phyloP scores from a whole-genome alignment of 768 basidiomycete genomes.

The Leccinum sublutescens region DNA sequence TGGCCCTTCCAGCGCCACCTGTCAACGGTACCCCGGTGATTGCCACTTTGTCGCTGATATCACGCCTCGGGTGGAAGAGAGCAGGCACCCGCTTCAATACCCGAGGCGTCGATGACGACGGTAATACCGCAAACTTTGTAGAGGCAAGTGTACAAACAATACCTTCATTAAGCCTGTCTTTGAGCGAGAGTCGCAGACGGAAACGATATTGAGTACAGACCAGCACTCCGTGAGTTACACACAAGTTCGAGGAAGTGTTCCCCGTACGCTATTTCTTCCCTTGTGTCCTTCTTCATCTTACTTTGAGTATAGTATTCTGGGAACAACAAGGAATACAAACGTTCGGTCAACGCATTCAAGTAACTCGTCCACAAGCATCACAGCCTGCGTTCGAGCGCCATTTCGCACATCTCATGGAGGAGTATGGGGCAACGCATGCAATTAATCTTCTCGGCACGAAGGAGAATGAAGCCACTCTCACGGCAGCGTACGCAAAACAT shows the following conservation, averaged over 20 bases:
- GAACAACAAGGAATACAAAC: slow-evolving; percentile 96
- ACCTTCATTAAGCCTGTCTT: slow-evolving; percentile 1
- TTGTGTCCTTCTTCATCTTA: slow-evolving; percentile 8
- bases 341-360: slow-evolving; percentile 91
- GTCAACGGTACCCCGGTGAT: slow-evolving; percentile 69
- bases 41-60: slow-evolving; percentile 78
- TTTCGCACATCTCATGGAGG: slow-evolving; percentile 80
- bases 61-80: slow-evolving; percentile 88
- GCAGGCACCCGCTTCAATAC: slow-evolving; percentile 98
- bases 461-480: slow-evolving; percentile 87
- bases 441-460: slow-evolving; percentile 90
- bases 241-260: slow-evolving; percentile 94
- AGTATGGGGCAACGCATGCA: slow-evolving; percentile 82
- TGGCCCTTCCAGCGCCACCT: slow-evolving; percentile 75
- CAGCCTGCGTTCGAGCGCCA: slow-evolving; percentile 98
- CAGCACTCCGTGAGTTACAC: slow-evolving; percentile 89
- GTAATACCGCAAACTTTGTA: slow-evolving; percentile 94
- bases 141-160: slow-evolving; percentile 54
- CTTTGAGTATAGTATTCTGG: slow-evolving; percentile 78
- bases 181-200: slow-evolving; percentile 58
- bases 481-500: slow-evolving; percentile 80
- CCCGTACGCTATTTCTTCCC: slow-evolving; percentile 54
- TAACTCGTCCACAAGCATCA: slow-evolving; percentile 92
- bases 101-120: slow-evolving; percentile 93
- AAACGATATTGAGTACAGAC: slow-evolving; percentile 84